Conservation (phyloP, 2,329 filamentous ascomycete species). For the Phialocephala subalpina region DNA sequence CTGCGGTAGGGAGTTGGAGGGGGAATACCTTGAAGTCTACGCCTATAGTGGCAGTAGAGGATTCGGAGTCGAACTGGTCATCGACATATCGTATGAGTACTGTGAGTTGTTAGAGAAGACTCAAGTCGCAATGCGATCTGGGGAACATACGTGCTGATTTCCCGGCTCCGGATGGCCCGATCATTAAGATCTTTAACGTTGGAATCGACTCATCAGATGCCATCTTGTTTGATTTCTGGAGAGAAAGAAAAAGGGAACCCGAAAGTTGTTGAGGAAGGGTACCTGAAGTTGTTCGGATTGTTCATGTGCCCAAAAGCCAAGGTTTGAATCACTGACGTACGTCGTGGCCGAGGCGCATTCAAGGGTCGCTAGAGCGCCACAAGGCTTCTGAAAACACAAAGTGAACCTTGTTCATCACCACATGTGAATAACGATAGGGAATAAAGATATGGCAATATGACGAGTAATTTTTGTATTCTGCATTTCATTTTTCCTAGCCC, state of each 20-base stretch:
- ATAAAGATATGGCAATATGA: constrained; percentile 15
- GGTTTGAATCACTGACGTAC: constrained; percentile 33
- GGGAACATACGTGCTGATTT: constrained; percentile 59
- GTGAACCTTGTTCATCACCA: background rate
- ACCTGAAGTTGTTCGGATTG: constrained; percentile 1
- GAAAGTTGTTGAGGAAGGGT: constrained; percentile 13
- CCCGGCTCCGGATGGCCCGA: constrained; percentile 63
- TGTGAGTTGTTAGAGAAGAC: constrained; percentile 37
- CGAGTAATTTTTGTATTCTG: constrained; percentile 39
- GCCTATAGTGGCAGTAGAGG: constrained; percentile 62
- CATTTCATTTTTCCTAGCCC: constrained; percentile 44
- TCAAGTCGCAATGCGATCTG: constrained; percentile 1
- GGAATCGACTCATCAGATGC: constrained; percentile 56
- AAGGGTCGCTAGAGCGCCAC: constrained; percentile 25
- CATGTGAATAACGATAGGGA: constrained; percentile 8
- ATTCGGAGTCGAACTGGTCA: constrained; percentile 63
- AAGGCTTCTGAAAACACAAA: constrained; percentile 15
- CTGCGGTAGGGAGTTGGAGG: background rate
- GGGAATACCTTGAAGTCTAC: constrained; percentile 62
- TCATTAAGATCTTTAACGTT: constrained; percentile 61
- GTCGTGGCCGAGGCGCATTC: constrained; percentile 4
- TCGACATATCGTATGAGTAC: constrained; percentile 64
- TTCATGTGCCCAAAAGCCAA: constrained; percentile 11
- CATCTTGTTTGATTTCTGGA: constrained; percentile 41
- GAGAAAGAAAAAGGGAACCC: constrained; percentile 1